Evolutionary conservation across 495 filamentous ascomycete species (phyloP).

Genomic region (Aspergillus sparsus): DNA sequence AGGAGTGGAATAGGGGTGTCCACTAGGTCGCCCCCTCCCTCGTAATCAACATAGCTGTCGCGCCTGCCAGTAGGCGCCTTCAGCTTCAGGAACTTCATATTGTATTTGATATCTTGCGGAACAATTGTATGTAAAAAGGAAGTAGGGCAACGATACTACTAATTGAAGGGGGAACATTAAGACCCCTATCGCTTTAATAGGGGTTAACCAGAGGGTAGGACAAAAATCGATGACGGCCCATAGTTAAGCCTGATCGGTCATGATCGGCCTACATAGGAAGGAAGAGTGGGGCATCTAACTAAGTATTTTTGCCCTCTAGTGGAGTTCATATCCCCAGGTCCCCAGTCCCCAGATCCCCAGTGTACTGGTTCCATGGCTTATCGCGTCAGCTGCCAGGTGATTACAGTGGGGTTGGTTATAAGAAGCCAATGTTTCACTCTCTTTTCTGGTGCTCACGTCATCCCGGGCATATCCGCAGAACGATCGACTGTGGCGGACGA

Average conservation of each 20-base stretch:
- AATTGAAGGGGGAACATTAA: not conserved
- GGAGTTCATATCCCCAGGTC: not conserved
- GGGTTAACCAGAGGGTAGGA: no score
- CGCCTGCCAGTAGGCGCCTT: not conserved
- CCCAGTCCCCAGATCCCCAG: not conserved
- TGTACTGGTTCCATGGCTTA: not conserved
- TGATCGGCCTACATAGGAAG: not conserved
- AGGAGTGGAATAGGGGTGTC: slow-evolving; percentile 40
- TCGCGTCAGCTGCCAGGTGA: not conserved
- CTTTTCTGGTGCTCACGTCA: not conserved
- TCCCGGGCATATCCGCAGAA: not conserved
- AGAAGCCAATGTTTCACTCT: not conserved
- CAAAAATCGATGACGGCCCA: not conserved
- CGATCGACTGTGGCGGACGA: not conserved
- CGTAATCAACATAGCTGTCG: not conserved
- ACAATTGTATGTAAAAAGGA: not conserved
- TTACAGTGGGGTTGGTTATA: not conserved
- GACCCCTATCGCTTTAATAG: not conserved
- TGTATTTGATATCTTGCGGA: not conserved
- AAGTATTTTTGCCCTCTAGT: not conserved
- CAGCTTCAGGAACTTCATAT: not conserved
- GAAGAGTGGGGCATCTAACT: not conserved
- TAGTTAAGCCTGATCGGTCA: not conserved
- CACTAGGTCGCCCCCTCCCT: slow-evolving; percentile 10
- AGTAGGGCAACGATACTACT: not conserved